These are phyloP conservation scores for Fusarium sp. DNA, from an alignment of 2,329 filamentous ascomycete species.

Conservation along the genomic window DNA sequence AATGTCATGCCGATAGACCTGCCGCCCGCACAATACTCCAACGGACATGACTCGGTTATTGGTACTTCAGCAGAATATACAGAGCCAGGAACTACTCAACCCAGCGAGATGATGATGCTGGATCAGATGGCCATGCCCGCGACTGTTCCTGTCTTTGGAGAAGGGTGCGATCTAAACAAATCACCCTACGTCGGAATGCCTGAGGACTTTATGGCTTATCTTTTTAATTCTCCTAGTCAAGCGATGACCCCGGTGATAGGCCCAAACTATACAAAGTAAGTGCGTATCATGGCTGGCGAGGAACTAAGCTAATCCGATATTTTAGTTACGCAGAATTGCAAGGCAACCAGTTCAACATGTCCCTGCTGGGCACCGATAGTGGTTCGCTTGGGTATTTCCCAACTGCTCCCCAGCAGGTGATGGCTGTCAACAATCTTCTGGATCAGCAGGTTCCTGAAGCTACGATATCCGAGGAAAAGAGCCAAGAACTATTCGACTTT, in stretches of 20 bases:
- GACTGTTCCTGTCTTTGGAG: slow-evolving; percentile 87
- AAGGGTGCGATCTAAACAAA: slow-evolving; percentile 78
- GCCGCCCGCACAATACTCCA: slow-evolving; percentile 66
- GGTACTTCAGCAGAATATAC: slow-evolving; percentile 55
- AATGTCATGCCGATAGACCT: slow-evolving; percentile 71
- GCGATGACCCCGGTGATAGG: slow-evolving; percentile 58
- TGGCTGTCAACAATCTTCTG: slow-evolving; percentile 87
- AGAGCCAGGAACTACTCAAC: slow-evolving; percentile 56
- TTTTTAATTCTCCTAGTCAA: slow-evolving; percentile 69
- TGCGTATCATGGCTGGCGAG: slow-evolving; percentile 9
- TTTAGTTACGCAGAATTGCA: slow-evolving; percentile 62
- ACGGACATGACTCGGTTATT: slow-evolving; percentile 44
- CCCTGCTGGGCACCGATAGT: slow-evolving; percentile 60
- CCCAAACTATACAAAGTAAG: slow-evolving; percentile 57
- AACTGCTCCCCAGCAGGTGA: slow-evolving; percentile 76
- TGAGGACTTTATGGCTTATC: slow-evolving; percentile 85
- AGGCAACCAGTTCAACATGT: slow-evolving; percentile 52
- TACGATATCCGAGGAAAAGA: slow-evolving; percentile 86
- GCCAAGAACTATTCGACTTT: slow-evolving; percentile 81
- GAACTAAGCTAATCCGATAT: slow-evolving; percentile 38
- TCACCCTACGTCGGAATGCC: slow-evolving; percentile 86
- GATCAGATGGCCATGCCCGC: slow-evolving; percentile 71
- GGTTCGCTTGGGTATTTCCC: slow-evolving; percentile 65
- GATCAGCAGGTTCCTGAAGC: slow-evolving; percentile 83
- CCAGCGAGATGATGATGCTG: slow-evolving; percentile 66